These are phyloP conservation scores for Mimosa bimucronata DNA, from an alignment of 306 rosid species.

Conservation along the genomic window DNA sequence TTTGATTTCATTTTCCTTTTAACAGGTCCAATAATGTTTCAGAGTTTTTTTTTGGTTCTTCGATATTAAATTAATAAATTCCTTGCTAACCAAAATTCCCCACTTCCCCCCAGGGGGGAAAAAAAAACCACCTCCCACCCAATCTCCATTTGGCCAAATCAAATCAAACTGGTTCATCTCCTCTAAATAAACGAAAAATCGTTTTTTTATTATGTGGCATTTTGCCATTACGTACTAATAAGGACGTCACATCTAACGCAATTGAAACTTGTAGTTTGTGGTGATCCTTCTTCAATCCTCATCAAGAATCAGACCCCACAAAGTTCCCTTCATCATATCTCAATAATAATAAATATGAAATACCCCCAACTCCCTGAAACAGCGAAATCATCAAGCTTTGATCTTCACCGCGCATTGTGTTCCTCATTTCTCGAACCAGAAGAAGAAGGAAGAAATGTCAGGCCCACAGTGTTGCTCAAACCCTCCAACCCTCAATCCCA, in stretches of 20 bases:
- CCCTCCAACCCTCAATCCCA: slow-evolving; percentile 65
- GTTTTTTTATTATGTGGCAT: too few species aligned
- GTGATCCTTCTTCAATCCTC: not conserved
- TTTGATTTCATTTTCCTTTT: too few species aligned
- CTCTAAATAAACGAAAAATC: too few species aligned
- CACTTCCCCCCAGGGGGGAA: too few species aligned
- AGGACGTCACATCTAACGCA: not conserved
- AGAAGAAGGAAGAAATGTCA: slow-evolving; percentile 45
- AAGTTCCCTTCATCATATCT: not conserved
- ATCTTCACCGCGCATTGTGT: not conserved
- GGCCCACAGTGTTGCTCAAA: slow-evolving; percentile 68
- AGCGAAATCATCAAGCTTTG: too few species aligned
- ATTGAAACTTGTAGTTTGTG: not conserved
- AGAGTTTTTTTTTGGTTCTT: too few species aligned
- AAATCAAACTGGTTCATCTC: too few species aligned
- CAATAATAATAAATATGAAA: not conserved
- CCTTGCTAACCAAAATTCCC: too few species aligned
- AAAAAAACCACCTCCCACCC: too few species aligned
- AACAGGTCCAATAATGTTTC: too few species aligned
- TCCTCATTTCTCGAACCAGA: not conserved
- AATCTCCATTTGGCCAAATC: too few species aligned
- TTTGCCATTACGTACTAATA: not conserved
- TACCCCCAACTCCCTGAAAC: not conserved
- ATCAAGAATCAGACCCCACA: not conserved
- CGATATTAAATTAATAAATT: too few species aligned